A percentile compares a stretch with the other conserved stretches of the same genome.
phyloP scores from a whole-genome alignment of 208 protist genomes.

The Leishmania arabica region DNA sequence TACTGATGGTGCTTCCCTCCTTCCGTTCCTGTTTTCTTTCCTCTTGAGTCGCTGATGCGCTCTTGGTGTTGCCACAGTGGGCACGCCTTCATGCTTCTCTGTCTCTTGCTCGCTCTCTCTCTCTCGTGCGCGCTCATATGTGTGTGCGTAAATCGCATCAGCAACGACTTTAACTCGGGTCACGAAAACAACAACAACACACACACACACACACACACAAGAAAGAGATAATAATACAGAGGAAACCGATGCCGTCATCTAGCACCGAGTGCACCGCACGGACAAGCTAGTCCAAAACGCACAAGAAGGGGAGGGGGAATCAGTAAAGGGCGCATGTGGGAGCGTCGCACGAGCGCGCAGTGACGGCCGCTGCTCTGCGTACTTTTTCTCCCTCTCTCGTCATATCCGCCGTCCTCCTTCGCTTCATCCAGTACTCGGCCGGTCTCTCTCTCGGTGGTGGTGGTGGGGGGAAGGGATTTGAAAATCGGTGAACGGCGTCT shows the following conservation, averaged over 20 bases:
- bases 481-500: neutral
- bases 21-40: too few relatives aligned
- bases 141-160: neutral
- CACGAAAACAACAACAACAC: neutral
- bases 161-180: neutral
- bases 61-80: neutral
- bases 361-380: neutral
- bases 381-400: neutral
- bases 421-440: neutral
- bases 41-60: neutral
- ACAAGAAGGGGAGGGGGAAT: neutral
- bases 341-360: neutral
- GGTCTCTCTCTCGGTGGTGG: too few relatives aligned
- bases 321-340: neutral
- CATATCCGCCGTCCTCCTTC: neutral
- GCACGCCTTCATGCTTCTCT: neutral
- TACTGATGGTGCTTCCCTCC: neutral
- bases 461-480: neutral
- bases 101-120: neutral
- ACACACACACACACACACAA: neutral
- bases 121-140: neutral
- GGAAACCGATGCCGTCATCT: neutral
- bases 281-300: neutral
- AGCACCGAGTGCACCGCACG: neutral
- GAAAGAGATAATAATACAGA: neutral